Base-by-base conservation (phyloP, 2,329 filamentous ascomycete species). In the Paradendryphiella salina region DNA sequence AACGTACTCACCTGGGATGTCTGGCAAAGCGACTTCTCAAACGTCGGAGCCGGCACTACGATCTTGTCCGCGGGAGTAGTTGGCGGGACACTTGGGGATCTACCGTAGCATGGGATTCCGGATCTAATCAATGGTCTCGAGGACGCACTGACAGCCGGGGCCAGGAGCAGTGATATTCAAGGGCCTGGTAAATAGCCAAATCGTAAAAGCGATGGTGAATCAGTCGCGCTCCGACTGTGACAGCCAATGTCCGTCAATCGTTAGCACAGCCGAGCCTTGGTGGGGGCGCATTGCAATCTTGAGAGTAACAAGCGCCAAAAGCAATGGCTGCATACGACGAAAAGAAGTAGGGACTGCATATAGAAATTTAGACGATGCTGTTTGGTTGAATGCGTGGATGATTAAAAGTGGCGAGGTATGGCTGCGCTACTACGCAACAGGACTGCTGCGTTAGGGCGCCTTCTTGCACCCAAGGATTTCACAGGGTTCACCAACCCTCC, bases 371-470 rank as follows among this genome's bases (percentile, higher is more conserved):
- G 56, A 57, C 52, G 39, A 55, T 60, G 60, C 59, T 70, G 61
- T 69, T 62, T 70, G 69, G 67, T 61, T 68, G 64, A 56, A 60
- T 54, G 57, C 57, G 58, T 66, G 60, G 60, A 66, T 67, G 64
- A 70, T 70, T 66, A 73, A 72, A 71, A 71, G 69, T 71, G 70
- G 70, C 70, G 65, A 73, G 64, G 63, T 56, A 67, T 46, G 50
- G 45, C 54, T 52, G 61, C 68, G 62, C 67, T 70, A 69, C 61
- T 57, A 58, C 64, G 42, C 60, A 60, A 63, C 43, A 54, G 66
- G 63, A 52, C 50, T 60, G 57, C 50, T 46, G 59, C 54, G 58
- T 59, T 63, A 51, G 58, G 54, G 59, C 59, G 57, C 59, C 42
- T 64, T 59, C 59, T 60, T 58, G 59, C 66, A 65, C 54, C 50